Percentiles rank a stretch among this genome's conserved stretches.
phyloP scores from a whole-genome alignment of 768 basidiomycete genomes.

The Suillus paluster region DNA sequence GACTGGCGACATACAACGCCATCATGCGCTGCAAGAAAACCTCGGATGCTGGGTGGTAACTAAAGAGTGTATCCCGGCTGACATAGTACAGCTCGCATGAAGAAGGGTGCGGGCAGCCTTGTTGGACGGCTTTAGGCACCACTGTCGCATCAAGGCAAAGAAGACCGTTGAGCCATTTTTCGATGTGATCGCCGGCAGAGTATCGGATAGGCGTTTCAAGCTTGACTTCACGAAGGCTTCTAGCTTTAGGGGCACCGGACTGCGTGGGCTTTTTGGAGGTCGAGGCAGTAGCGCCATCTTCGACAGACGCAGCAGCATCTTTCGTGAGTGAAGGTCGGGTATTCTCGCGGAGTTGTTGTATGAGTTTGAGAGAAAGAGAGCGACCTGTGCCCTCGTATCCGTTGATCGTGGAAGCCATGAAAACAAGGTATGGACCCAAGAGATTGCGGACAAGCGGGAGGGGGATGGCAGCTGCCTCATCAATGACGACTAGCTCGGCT shows the following conservation, averaged over 20 bases:
- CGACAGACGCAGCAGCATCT: slow-evolving; percentile 49
- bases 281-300: slow-evolving; percentile 42
- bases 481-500: slow-evolving; percentile 96
- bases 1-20: slow-evolving; percentile 95
- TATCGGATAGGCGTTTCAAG: slow-evolving; percentile 96
- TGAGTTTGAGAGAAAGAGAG: slow-evolving; percentile 95
- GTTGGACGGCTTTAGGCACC: slow-evolving; percentile 48
- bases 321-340: slow-evolving; percentile 80
- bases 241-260: slow-evolving; percentile 61
- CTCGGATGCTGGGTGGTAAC: slow-evolving; percentile 97
- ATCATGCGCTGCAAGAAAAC: slow-evolving; percentile 98
- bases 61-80: slow-evolving; percentile 94
- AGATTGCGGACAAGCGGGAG: slow-evolving; percentile 94
- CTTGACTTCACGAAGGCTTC: slow-evolving; percentile 90
- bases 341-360: slow-evolving; percentile 94
- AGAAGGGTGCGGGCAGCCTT: slow-evolving; percentile 94
- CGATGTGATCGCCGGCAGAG: slow-evolving; percentile 81
- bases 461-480: slow-evolving; percentile 98
- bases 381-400: slow-evolving; percentile 99
- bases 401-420: slow-evolving; percentile 99
- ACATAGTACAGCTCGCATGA: slow-evolving; percentile 96
- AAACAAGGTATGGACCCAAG: slow-evolving; percentile 95
- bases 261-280: slow-evolving; percentile 59
- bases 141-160: slow-evolving; percentile 90
- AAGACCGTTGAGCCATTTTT: slow-evolving; percentile 91